These are phyloP conservation scores for Geotrichum reessii DNA, from an alignment of 1,139 yeast species.

Conservation along the genomic window DNA sequence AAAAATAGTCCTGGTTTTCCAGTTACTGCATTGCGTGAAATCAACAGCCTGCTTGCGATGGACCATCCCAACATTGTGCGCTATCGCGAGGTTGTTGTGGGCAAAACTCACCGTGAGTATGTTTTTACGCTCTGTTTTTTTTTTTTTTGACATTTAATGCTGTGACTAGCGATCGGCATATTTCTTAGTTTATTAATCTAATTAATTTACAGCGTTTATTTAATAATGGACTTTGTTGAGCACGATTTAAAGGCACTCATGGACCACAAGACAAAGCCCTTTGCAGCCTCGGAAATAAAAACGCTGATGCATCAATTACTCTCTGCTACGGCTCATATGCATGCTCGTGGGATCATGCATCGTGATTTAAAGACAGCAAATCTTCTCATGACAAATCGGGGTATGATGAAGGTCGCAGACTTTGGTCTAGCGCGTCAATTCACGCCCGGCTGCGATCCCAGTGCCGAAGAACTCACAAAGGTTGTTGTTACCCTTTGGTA, in stretches of 20 bases:
- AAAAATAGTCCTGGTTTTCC: slow-evolving; percentile 65
- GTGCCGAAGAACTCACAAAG: slow-evolving; percentile 22
- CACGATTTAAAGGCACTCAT: slow-evolving; percentile 31
- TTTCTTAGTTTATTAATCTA: background rate
- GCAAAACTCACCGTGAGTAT: slow-evolving; percentile 24
- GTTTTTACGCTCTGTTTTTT: slow-evolving; percentile 5
- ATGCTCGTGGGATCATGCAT: slow-evolving; percentile 54
- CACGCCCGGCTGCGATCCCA: slow-evolving; percentile 15
- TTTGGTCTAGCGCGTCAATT: slow-evolving; percentile 45
- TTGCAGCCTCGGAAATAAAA: slow-evolving; percentile 31
- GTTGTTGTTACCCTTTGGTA: slow-evolving; percentile 35
- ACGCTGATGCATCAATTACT: slow-evolving; percentile 32
- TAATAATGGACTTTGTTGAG: slow-evolving; percentile 35
- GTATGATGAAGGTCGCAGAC: slow-evolving; percentile 53
- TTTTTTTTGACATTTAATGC: background rate
- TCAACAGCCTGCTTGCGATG: slow-evolving; percentile 58
- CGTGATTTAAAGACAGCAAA: slow-evolving; percentile 66
- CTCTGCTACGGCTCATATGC: slow-evolving; percentile 37
- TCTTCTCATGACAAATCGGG: slow-evolving; percentile 48
- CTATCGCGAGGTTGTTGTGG: slow-evolving; percentile 61
- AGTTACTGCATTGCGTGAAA: slow-evolving; percentile 79
- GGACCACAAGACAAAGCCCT: slow-evolving; percentile 25
- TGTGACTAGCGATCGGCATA: too few relatives aligned
- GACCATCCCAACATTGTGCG: slow-evolving; percentile 59
- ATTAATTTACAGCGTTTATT: slow-evolving; percentile 22